phyloP scores from a whole-genome alignment of 2,329 filamentous ascomycete genomes.

The Botrytis fabae region DNA sequence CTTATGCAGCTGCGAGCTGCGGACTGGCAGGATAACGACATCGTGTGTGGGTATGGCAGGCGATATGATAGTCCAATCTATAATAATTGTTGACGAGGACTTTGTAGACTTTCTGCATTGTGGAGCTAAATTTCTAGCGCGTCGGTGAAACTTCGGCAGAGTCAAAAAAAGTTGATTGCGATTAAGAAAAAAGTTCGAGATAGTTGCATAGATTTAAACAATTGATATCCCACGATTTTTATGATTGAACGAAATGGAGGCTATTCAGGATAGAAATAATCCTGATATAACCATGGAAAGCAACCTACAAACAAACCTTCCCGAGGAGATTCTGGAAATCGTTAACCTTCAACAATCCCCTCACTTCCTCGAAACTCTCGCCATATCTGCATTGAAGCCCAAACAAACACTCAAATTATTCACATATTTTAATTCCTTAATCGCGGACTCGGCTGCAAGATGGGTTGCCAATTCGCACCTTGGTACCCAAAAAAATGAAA shows the following conservation, averaged over 20 bases:
- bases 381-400: constrained; percentile 67
- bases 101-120: constrained; percentile 24
- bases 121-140: constrained; percentile 27
- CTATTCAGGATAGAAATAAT: constrained; percentile 56
- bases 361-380: constrained; percentile 70
- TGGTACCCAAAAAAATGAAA: constrained; percentile 36
- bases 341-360: constrained; percentile 63
- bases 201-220: constrained; percentile 16
- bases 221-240: constrained; percentile 10
- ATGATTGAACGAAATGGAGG: constrained; percentile 18
- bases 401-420: constrained; percentile 73
- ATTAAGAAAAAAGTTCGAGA: constrained; percentile 25
- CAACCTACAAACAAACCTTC: constrained; percentile 59
- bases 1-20: constrained; percentile 65
- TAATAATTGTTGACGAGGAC: constrained; percentile 31
- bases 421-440: constrained; percentile 69
- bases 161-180: constrained; percentile 21
- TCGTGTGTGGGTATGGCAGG: constrained; percentile 44
- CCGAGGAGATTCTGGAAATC: constrained; percentile 67
- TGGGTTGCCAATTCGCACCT: constrained; percentile 58
- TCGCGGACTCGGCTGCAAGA: constrained; percentile 79
- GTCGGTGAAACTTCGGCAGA: constrained; percentile 17
- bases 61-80: constrained; percentile 22
- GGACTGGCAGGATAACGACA: constrained; percentile 64
- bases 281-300: constrained; percentile 45